These are phyloP conservation scores for Aspergillus hiratsukae DNA, from an alignment of 2,329 filamentous ascomycete genomes.

Conservation along the genomic window DNA sequence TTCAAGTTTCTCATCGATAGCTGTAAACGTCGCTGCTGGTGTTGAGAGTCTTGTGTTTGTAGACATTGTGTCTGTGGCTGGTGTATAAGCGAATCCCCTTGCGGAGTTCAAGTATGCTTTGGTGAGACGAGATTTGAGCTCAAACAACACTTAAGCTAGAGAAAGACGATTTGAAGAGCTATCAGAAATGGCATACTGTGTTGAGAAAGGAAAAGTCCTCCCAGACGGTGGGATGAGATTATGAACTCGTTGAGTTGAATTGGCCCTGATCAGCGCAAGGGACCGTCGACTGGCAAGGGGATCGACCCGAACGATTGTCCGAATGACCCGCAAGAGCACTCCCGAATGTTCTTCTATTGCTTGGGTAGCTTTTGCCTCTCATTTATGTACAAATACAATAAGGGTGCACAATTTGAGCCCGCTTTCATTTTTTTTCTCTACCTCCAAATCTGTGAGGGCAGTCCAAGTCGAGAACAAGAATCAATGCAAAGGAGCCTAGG, in stretches of 20 bases:
- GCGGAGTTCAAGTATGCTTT: neutral
- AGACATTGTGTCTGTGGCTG: neutral
- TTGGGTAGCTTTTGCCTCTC: neutral
- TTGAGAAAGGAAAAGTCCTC: neutral
- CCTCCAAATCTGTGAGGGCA: neutral
- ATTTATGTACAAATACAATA: neutral
- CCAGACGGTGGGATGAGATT: neutral
- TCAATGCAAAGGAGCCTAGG: neutral
- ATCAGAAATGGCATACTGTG: neutral
- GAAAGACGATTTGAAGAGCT: no score
- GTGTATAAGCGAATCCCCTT: neutral
- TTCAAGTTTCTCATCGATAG: constrained; percentile 19
- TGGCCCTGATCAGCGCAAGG: neutral
- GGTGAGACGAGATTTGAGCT: neutral
- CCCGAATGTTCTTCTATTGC: neutral
- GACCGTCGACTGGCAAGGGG: neutral
- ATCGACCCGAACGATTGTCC: neutral
- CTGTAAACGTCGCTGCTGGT: constrained; percentile 20
- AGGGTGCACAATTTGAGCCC: neutral
- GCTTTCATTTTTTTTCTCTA: neutral
- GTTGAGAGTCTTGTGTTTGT: constrained; percentile 2
- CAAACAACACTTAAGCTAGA: no score
- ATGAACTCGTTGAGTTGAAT: neutral
- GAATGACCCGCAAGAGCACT: neutral
- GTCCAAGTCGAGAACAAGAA: neutral